Percentiles rank a stretch among this genome's conserved stretches.
Evolutionary conservation across 805 yeast species (phyloP).

Genomic region (Candida multigemmis): DNA sequence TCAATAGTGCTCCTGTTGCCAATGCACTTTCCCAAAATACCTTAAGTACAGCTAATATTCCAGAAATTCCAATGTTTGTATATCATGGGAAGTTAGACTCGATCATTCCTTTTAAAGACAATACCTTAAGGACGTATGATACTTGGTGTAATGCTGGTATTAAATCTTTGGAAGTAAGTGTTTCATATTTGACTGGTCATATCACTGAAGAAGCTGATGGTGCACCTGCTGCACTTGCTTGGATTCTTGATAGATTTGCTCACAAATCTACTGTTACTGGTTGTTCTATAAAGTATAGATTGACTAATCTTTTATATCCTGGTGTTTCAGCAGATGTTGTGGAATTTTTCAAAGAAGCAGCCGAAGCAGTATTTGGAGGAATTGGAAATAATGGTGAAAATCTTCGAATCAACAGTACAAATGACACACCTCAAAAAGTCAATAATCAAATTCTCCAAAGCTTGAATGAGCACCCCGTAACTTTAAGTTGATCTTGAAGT

Average conservation of each 20-base stretch:
- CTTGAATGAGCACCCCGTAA: too few relatives aligned
- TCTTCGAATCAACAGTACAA: too few relatives aligned
- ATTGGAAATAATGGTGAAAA: constrained; percentile 17
- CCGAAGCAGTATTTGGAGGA: constrained; percentile 8
- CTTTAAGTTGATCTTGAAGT: too few relatives aligned
- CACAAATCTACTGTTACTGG: constrained; percentile 37
- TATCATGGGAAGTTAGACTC: constrained; percentile 7
- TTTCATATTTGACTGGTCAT: constrained; percentile 11
- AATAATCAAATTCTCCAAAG: too few relatives aligned
- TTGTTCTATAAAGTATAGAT: constrained; percentile 44
- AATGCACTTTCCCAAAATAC: constrained; percentile 7
- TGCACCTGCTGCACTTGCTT: constrained; percentile 5
- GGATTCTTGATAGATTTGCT: constrained; percentile 8
- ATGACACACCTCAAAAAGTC: too few relatives aligned
- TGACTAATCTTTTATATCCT: constrained; percentile 35
- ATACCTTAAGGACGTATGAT: constrained; percentile 6
- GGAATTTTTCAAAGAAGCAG: constrained; percentile 7
- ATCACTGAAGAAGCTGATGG: constrained; percentile 5
- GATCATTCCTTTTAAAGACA: constrained; percentile 6
- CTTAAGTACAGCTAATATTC: constrained; percentile 4
- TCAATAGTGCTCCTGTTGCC: constrained; percentile 4
- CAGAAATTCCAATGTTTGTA: constrained; percentile 1
- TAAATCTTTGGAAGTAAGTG: constrained; percentile 12
- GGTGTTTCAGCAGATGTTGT: constrained; percentile 36
- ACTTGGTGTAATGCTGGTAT: constrained; percentile 12